A percentile compares a stretch with the other conserved stretches of the same genome.
These are phyloP conservation scores for Fraxinus dipetala DNA, from an alignment of 305 asterid species.

Conservation along the genomic window DNA sequence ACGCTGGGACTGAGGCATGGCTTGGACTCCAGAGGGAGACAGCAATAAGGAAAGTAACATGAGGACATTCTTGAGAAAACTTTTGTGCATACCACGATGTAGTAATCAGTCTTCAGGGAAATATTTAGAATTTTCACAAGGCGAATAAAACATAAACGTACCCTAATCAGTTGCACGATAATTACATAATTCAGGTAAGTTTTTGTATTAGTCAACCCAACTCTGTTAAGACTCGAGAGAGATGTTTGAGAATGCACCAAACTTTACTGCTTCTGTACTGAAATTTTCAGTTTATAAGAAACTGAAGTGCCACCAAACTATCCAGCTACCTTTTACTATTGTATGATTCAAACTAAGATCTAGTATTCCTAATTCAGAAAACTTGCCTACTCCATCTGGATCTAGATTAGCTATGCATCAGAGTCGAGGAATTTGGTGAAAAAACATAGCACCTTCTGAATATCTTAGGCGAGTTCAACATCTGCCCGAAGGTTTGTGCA, in stretches of 20 bases:
- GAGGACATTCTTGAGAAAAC: neutral
- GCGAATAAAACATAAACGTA: neutral
- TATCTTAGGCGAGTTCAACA: conserved; percentile 16
- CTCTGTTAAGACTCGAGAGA: neutral
- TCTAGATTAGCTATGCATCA: conserved; percentile 1
- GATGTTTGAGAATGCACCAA: neutral
- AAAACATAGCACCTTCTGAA: conserved; percentile 26
- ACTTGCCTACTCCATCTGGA: neutral
- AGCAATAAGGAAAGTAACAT: neutral
- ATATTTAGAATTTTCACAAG: neutral
- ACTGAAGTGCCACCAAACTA: neutral
- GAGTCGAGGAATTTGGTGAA: neutral
- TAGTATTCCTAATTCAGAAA: neutral
- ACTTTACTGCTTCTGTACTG: neutral
- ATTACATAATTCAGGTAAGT: neutral
- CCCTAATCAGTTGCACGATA: neutral
- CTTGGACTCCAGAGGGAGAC: neutral
- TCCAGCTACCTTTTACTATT: neutral
- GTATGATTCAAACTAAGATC: conserved; percentile 3
- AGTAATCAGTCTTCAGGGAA: neutral
- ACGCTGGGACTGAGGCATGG: neutral
- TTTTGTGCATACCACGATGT: neutral
- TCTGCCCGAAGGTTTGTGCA: conserved; percentile 17
- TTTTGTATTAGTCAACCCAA: neutral
- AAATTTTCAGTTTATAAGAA: neutral